Evolutionary conservation across 2,329 filamentous ascomycete genomes (phyloP).

Genomic region (Monilinia vaccinii-corymbosi): DNA sequence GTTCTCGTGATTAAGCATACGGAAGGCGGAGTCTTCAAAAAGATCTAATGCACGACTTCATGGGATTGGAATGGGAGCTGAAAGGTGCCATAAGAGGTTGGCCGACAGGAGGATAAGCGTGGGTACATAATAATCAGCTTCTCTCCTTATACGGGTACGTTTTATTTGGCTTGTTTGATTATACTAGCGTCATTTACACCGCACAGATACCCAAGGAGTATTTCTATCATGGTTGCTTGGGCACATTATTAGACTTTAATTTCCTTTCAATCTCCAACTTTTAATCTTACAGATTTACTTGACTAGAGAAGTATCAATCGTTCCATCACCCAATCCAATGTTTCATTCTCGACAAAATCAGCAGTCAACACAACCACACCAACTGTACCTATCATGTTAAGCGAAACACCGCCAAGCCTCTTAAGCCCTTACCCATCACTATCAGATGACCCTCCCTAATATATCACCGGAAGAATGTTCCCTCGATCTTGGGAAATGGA

Average conservation of each 20-base stretch:
- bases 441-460: not conserved
- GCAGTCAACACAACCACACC: not conserved
- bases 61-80: not conserved
- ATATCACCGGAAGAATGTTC: not conserved
- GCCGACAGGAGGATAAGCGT: not conserved
- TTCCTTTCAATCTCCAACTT: not conserved
- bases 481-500: not conserved
- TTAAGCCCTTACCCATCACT: not conserved
- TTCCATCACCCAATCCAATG: not conserved
- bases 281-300: too few relatives aligned
- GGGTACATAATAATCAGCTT: not conserved
- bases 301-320: not conserved
- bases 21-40: constrained; percentile 2
- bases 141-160: not conserved
- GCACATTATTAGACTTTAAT: not conserved
- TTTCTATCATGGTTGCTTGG: not conserved
- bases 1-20: constrained; percentile 8
- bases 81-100: not conserved
- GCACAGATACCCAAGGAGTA: not conserved
- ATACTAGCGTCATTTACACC: not conserved
- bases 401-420: not conserved
- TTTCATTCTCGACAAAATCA: not conserved
- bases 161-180: not conserved
- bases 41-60: not conserved
- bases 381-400: not conserved